Conservation (phyloP, 108 stramenopile species). For the Cyclotella sp. region DNA sequence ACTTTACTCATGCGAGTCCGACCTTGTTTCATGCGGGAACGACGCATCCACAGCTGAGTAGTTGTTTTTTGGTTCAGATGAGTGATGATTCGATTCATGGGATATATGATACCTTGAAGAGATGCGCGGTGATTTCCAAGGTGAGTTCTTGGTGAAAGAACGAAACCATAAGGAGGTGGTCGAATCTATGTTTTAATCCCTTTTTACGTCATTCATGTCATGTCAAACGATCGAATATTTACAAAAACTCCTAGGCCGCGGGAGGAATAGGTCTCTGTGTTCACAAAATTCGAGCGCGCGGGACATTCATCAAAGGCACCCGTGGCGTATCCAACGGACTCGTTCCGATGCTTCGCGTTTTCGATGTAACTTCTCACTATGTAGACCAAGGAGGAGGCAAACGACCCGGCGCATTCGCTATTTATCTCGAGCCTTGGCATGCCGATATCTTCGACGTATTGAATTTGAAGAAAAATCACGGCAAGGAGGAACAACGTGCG, state of each 20-base stretch:
- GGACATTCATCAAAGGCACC: conserved; percentile 93
- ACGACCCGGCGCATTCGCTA: conserved; percentile 95
- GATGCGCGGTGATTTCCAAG: conserved; percentile 95
- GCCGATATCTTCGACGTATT: conserved; percentile 94
- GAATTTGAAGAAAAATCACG: conserved; percentile 97
- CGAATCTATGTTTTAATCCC: too few species aligned
- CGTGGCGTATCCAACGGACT: conserved; percentile 95
- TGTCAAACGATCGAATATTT: not conserved
- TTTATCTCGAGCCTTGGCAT: conserved; percentile 98
- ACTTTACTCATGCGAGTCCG: conserved; percentile 97
- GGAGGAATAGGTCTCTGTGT: conserved; percentile 97
- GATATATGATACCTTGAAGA: conserved; percentile 96
- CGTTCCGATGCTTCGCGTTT: conserved; percentile 99
- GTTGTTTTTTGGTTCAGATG: conserved; percentile 96
- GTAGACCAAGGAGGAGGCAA: conserved; percentile 99
- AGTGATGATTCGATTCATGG: conserved; percentile 96
- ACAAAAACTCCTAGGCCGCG: conserved; percentile 63
- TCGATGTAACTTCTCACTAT: conserved; percentile 95
- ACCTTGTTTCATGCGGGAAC: conserved; percentile 98
- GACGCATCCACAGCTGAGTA: conserved; percentile 93
- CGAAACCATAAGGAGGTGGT: too few species aligned
- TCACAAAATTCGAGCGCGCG: conserved; percentile 94
- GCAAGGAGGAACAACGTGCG: conserved; percentile 95
- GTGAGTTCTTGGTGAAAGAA: conserved; percentile 10
- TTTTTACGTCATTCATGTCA: not conserved